Conservation (phyloP, 1,284 basidiomycete genomes). For the Ganoderma meredithae region DNA sequence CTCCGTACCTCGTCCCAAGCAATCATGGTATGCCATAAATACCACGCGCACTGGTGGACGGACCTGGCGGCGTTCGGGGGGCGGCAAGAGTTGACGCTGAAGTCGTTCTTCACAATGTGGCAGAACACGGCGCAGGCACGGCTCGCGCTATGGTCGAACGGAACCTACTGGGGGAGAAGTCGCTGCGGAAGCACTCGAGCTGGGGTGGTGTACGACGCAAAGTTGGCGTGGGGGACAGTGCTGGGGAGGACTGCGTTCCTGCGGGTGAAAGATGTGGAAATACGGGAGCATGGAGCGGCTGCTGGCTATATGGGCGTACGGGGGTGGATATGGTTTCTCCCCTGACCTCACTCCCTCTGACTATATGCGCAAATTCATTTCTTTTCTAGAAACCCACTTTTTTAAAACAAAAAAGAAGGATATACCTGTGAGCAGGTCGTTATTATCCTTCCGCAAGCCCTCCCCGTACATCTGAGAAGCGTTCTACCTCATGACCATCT, state of each 20-base stretch:
- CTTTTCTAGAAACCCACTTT: too few species aligned
- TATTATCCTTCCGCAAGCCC: too few species aligned
- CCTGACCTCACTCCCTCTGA: too few species aligned
- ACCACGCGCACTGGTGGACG: slow-evolving; percentile 90
- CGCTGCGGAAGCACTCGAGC: slow-evolving; percentile 65
- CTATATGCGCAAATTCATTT: too few species aligned
- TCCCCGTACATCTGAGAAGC: too few species aligned
- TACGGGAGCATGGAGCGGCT: too few species aligned
- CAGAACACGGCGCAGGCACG: slow-evolving; percentile 73
- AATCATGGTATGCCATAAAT: slow-evolving; percentile 66
- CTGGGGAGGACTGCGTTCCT: slow-evolving; percentile 71
- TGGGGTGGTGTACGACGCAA: slow-evolving; percentile 73
- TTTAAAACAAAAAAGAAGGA: too few species aligned
- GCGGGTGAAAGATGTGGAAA: slow-evolving; percentile 67
- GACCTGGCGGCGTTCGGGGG: slow-evolving; percentile 82
- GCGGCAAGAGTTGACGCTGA: slow-evolving; percentile 88
- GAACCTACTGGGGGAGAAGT: too few species aligned
- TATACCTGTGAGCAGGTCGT: too few species aligned
- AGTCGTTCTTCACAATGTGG: slow-evolving; percentile 85
- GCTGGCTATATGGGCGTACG: too few species aligned
- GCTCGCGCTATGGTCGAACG: slow-evolving; percentile 90
- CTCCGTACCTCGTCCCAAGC: slow-evolving; percentile 29
- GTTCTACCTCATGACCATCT: too few species aligned
- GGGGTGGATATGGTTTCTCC: too few species aligned
- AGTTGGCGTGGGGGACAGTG: slow-evolving; percentile 77